A percentile compares a stretch with the other conserved stretches of the same genome.
Evolutionary conservation across 441 rosid species (phyloP).

Genomic region (Isatis lusitanica): DNA sequence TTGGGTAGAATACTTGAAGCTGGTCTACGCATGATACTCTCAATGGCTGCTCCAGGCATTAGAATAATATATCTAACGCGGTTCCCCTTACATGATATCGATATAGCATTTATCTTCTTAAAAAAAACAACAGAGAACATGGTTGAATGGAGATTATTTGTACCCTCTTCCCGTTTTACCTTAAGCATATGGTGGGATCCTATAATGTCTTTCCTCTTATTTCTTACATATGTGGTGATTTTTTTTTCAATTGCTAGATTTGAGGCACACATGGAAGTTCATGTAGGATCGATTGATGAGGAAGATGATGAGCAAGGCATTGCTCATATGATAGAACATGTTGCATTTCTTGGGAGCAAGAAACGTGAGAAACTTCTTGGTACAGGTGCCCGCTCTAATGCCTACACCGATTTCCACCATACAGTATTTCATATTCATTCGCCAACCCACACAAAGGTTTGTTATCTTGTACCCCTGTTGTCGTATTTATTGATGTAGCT

Average conservation of each 20-base stretch:
- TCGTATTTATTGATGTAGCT: background rate
- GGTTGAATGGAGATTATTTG: background rate
- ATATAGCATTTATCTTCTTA: background rate
- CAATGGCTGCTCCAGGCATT: background rate
- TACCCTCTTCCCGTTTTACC: background rate
- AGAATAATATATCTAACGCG: background rate
- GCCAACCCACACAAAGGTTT: conserved; percentile 85
- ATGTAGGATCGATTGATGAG: conserved; percentile 97
- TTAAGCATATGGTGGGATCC: background rate
- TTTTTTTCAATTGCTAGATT: conserved; percentile 56
- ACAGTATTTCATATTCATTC: conserved; percentile 99
- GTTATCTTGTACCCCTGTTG: conserved; percentile 26
- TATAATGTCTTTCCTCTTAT: conserved; percentile 13
- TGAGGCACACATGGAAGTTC: conserved; percentile 99
- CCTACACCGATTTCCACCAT: conserved; percentile 99
- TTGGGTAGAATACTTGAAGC: background rate
- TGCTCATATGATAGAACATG: conserved; percentile 99
- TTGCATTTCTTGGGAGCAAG: conserved; percentile 98
- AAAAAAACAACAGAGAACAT: background rate
- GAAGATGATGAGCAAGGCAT: conserved; percentile 99
- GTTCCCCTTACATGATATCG: background rate
- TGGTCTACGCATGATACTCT: background rate
- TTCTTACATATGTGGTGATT: conserved; percentile 10
- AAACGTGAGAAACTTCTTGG: conserved; percentile 99
- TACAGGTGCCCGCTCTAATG: conserved; percentile 97